Evolutionary conservation across 192 early-diverging fungal genomes (phyloP), one percentile per base, ranked within the genome.

Genomic region (Linnemannia schmuckeri): DNA sequence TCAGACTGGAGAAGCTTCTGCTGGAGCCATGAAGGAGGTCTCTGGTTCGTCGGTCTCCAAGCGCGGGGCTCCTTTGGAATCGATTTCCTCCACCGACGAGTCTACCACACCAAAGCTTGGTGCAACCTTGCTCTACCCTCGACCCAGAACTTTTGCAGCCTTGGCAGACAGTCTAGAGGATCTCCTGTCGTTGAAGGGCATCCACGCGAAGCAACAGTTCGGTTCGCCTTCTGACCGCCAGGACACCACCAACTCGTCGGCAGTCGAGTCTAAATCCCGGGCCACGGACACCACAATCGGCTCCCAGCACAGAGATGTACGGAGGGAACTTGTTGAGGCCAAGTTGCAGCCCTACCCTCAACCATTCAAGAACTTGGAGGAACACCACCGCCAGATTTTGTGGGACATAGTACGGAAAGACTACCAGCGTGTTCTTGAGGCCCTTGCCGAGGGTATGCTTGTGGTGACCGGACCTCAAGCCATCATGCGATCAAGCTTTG

Each of bases 71-170:
- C 35, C 22, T 55, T n/a, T 82, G 68, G 74, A 82, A 68, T 72
- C 73, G 6, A 75, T 49, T 35, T 15, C 66, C 6, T 2, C 55
- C 27, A 24, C 24, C 37, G 81, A 73, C 10, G 37, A 41, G 38
- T 37, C 46, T 15, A 13, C 3, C 24, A 33, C 70, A 1, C 20
- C 41, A 1, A 75, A 42, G 49, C 47, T 44, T 37, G 63, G 42
- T 6, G 18, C 18, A 6, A 77, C 79, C 2, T 13, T 87, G 52
- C 70, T 87, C 18, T 87, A 77, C 27, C 79, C 85, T 20, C 79
- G 85, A 27, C 85, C 85, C 22, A 87, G 85, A 66, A 87, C 85
- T 4, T 81, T 87, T 70, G 85, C 85, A 27, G 85, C 85, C 6
- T 37, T 87, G 40, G 85, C 85, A 10, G 85, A 87, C 40, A 57